Evolutionary conservation across 163 green algal species (phyloP), one percentile per base, ranked within the genome.

Genomic region (Scenedesmus sp.): DNA sequence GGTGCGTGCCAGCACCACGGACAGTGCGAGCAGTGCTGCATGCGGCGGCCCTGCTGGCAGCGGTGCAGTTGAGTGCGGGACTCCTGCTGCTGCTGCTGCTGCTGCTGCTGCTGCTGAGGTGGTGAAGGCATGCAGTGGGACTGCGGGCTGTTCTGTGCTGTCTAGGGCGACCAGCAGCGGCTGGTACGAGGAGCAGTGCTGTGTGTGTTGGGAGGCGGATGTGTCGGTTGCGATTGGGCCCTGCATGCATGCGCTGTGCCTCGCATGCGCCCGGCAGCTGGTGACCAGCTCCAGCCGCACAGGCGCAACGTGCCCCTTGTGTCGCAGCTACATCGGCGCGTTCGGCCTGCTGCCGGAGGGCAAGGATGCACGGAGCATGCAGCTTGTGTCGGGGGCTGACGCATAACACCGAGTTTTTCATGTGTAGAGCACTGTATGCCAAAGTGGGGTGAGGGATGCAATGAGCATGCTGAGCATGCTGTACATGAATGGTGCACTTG

Each of bases 221-320:
- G 40, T 93, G 22, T 51, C 83, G 3, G 79, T 93, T 24, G 40
- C 51, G 2, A 81, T 89, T 3, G 3, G 30, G 0, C 80, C 85
- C 51, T 94, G 92, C 89, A 18, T 72, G 53, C 92, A 94, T 81
- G 89, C 83, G 37, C 70, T 93, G 65, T 94, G 92, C 89, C 40
- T 92, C 20, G 85, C 83, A 5, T 94, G 92, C 24, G 92, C 92
- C 1, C 53, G 61, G 68, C 89, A 92, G 44, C 83, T 94, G 83
- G 76, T 85, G 37, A 59, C 43, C 0, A 42, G 30, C 37, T 76
- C 83, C 20, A 81, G 53, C 0, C 30, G 53, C 24, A 20, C 24
- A 30, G 65, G 61, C 0, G 65, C 91, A 33, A 46, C 91, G 37
- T 94, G 91, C 83, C 91, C 91, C 37, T 79, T 94, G 49, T 94